Evolutionary conservation across 1,284 basidiomycete genomes (phyloP), one percentile per base, ranked within the genome.

Genomic region (Vanrija sp.): DNA sequence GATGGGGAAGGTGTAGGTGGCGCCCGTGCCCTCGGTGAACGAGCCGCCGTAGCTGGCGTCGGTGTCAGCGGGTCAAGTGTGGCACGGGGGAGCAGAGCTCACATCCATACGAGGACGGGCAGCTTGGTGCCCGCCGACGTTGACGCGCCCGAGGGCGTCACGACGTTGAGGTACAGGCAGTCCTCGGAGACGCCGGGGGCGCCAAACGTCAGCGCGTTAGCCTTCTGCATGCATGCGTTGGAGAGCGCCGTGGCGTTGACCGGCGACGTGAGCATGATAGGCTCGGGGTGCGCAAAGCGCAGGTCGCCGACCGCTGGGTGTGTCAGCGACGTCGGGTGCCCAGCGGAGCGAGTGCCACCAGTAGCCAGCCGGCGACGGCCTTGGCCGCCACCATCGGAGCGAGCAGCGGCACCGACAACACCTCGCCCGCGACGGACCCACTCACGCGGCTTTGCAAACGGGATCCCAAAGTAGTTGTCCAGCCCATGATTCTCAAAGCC

Each of bases 151-250:
- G 55, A 29, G 1, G 71, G 68, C 21, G 61, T 60, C 43, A 65
- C 74, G 26, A 79, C 66, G 54, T 78, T 78, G 42, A 79, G 61
- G 46, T 65, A 69, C 34, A 79, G 63, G 62, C 79, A 79, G 60
- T 79, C 75, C 53, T 79, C 78, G 21, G 63, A 66, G 12, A 64
- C 47, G 3, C 58, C 43, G 14, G 43, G 28, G 15, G 34, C 53
- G 25, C 46, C 47, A 44, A 46, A 55, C 5, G 34, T 34, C 23
- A 75, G 63, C 5, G 64, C 66, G 2, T 39, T 43, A 2, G 18
- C 46, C 18, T 44, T 23, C 60, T 75, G 72, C 14, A 68, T 55
- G 62, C 75, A 75, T 6, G 66, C 66, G 3, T 64, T 62, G 18
- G 67, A 59, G 15, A 56, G 56, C 16, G 28, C 48, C 10, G 64